Base-by-base conservation (phyloP, 305 asterid species). In the Nicotiana rustica region DNA sequence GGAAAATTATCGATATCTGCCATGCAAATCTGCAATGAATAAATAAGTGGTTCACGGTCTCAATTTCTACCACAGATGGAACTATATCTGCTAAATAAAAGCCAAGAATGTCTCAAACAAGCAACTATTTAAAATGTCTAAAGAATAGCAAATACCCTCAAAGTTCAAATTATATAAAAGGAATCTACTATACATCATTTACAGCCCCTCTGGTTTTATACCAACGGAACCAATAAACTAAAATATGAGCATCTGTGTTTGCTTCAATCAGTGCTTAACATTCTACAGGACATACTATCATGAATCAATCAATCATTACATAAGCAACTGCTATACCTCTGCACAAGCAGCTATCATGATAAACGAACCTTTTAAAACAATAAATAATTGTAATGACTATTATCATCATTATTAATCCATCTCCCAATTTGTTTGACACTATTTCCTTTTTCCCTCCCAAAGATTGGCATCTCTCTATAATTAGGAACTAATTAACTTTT, bases 231-330 rank as follows among this genome's bases (percentile, higher is more conserved):
- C 64, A 25, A 52, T 52, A 25, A 25, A 75, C 62, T 52, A 75
- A 75, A 7, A 47, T 47, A 41, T 47, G 78, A 71, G 41, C 38
- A 49, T 21, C 61, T 6, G 4, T 13, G 13, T 47, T 71, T 44
- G 14, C 78, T 21, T 44, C 21, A 25, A 21, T 25, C 14, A 31
- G 35, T 21, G 61, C 38, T 70, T 47, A 47, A 19, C 21, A 21
- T 71, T 71, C 78, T 6, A 71, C 13, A 47, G 79, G 52, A 21
- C 38, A 47, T 47, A 47, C 38, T 55, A 71, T 71, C 57, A 69
- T n/a, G 41, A n/a, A 69, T 38, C 77, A 68, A 65, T 29, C 61
- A 70, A 3, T 71, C 79, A 25, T 61, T 71, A 71, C 79, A 71
- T 12, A 19, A 21, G 19, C 78, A 71, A 71, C 61, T 13, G 79